Evolutionary conservation across 176 grass and related monocot species (phyloP).

Genomic region (Hordeum vulgare): DNA sequence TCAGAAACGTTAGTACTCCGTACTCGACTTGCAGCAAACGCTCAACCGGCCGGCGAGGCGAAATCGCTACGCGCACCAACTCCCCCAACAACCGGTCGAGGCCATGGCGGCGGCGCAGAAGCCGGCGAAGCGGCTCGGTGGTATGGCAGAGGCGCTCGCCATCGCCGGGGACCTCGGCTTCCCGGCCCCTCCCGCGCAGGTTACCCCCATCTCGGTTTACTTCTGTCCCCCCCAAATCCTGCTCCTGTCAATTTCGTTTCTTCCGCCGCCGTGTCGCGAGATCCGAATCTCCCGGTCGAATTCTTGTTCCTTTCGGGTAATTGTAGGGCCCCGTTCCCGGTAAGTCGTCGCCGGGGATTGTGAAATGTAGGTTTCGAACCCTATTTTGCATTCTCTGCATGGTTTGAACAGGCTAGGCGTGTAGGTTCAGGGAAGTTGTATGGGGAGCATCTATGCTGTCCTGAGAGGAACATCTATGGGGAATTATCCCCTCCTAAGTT

Average conservation of each 20-base stretch:
- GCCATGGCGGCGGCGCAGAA: slow-evolving; percentile 42
- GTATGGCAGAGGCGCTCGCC: slow-evolving; percentile 88
- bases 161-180: slow-evolving; percentile 94
- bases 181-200: slow-evolving; percentile 64
- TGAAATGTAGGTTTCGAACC: background rate
- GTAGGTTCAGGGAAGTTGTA: background rate
- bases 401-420: background rate
- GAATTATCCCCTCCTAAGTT: background rate
- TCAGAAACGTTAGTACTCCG: too few species aligned
- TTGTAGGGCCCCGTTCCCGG: background rate
- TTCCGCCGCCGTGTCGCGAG: background rate
- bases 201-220: background rate
- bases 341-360: background rate
- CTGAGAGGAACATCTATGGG: background rate
- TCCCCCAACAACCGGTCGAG: background rate
- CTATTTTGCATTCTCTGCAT: background rate
- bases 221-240: background rate
- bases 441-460: background rate
- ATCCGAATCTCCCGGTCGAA: background rate
- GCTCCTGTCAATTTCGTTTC: background rate
- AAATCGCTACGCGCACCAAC: background rate
- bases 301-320: too few species aligned
- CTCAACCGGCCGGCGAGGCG: background rate
- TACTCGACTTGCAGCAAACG: background rate
- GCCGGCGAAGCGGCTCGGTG: slow-evolving; percentile 63